Evolutionary conservation across 371 early-diverging fungal species (phyloP).

Genomic region (Mucor piriformis): DNA sequence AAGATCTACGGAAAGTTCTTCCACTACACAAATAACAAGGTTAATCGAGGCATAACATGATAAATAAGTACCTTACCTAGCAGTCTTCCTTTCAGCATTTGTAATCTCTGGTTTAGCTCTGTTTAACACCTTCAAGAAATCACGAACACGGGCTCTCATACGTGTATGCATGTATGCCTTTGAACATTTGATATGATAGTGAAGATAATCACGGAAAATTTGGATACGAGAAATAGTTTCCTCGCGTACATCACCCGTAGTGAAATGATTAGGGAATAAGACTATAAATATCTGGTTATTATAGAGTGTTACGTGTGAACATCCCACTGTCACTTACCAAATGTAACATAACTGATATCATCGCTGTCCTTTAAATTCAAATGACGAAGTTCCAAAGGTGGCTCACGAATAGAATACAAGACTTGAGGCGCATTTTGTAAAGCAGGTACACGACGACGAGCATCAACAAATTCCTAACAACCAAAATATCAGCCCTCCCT

Average conservation of each 20-base stretch:
- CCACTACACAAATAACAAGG: conserved; percentile 11
- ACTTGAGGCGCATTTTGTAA: conserved; percentile 97
- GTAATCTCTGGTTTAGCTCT: conserved; percentile 92
- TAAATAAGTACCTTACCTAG: conserved; percentile 50
- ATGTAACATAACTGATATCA: conserved; percentile 90
- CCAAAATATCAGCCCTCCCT: not conserved
- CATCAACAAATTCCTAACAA: conserved; percentile 95
- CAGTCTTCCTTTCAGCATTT: conserved; percentile 87
- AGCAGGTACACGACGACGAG: conserved; percentile 85
- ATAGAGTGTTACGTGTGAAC: not conserved
- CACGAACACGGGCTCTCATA: conserved; percentile 94
- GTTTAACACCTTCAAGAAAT: conserved; percentile 96
- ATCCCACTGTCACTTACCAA: conserved; percentile 61
- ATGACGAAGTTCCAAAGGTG: conserved; percentile 92
- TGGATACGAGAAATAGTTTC: conserved; percentile 92
- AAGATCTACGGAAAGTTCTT: conserved; percentile 30
- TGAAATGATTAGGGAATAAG: conserved; percentile 92
- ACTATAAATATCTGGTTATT: conserved; percentile 56
- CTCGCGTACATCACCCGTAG: conserved; percentile 71
- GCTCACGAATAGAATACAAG: conserved; percentile 88
- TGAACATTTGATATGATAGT: conserved; percentile 98
- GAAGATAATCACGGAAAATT: conserved; percentile 97
- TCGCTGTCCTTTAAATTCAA: conserved; percentile 72
- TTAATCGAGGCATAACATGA: not conserved
- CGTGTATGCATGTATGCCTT: conserved; percentile 99